phyloP scores from a whole-genome alignment of 2,329 filamentous ascomycete genomes.

The Penicillium sp. region DNA sequence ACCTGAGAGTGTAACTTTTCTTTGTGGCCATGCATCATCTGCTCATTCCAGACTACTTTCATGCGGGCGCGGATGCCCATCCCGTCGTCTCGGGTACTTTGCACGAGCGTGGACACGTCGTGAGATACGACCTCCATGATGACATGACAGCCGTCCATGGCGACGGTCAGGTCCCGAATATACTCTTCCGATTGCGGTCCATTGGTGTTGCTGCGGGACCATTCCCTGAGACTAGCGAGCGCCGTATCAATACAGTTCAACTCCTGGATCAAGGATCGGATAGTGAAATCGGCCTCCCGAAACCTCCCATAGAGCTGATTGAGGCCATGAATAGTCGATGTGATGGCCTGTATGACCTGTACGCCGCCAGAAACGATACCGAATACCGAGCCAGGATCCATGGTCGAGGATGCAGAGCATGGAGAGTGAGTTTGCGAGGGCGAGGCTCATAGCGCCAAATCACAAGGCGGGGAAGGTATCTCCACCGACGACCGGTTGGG shows the following conservation, averaged over 20 bases:
- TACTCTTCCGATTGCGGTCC: conserved; percentile 32
- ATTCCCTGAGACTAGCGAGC: conserved; percentile 42
- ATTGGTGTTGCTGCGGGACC: conserved; percentile 32
- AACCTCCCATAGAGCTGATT: conserved; percentile 39
- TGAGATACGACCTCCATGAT: conserved; percentile 42
- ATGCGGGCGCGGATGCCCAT: conserved; percentile 30
- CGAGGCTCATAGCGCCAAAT: conserved; percentile 1
- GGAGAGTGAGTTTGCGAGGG: neutral
- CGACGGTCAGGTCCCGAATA: conserved; percentile 35
- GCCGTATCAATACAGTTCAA: conserved; percentile 42
- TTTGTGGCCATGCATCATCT: conserved; percentile 40
- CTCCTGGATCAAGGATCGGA: conserved; percentile 41
- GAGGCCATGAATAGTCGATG: conserved; percentile 38
- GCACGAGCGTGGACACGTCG: conserved; percentile 37
- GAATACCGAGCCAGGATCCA: conserved; percentile 42
- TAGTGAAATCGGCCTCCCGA: conserved; percentile 42
- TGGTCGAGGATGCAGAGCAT: conserved; percentile 13
- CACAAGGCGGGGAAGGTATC: conserved; percentile 1
- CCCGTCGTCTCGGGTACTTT: conserved; percentile 24
- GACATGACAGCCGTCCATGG: conserved; percentile 40
- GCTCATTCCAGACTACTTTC: conserved; percentile 43
- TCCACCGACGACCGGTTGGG: neutral
- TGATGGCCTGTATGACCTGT: conserved; percentile 40
- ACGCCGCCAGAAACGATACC: conserved; percentile 39
- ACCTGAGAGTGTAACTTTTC: conserved; percentile 42